Conservation (phyloP, 116 monocot genomes). For the Cymodocea nodosa region DNA sequence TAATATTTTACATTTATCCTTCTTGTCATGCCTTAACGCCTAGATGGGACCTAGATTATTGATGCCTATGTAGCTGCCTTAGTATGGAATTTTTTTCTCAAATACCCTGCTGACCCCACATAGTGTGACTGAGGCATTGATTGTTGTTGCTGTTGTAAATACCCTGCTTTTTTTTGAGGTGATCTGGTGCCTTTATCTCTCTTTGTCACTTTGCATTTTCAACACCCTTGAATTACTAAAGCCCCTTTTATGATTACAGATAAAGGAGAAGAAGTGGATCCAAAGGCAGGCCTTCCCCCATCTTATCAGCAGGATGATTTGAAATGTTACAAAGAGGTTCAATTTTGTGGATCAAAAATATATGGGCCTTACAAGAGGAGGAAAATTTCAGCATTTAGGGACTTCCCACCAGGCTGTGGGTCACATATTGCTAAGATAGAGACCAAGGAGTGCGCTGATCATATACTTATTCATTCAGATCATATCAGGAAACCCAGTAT, state of each 20-base stretch:
- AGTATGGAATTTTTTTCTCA: no score
- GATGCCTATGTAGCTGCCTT: no score
- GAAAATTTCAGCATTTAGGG: constrained; percentile 8
- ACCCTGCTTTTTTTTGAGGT: no score
- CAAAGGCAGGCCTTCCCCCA: neutral
- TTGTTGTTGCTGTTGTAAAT: no score
- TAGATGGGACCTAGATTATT: no score
- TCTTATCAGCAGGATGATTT: neutral
- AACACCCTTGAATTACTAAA: no score
- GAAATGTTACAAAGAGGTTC: neutral
- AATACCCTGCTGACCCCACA: no score
- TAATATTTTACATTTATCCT: no score
- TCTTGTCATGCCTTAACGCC: no score
- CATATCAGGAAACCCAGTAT: no score
- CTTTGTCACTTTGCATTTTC: neutral
- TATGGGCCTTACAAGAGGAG: constrained; percentile 13
- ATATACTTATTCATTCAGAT: no score
- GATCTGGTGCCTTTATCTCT: neutral
- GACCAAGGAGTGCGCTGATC: neutral
- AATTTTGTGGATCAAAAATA: constrained; percentile 1
- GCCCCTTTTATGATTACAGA: neutral
- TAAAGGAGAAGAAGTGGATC: neutral
- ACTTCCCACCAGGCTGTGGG: constrained; percentile 8
- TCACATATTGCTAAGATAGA: neutral
- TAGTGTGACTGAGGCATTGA: no score